Evolutionary conservation across 148 eudicot genomes (phyloP).

Genomic region (Selenicereus undatus): DNA sequence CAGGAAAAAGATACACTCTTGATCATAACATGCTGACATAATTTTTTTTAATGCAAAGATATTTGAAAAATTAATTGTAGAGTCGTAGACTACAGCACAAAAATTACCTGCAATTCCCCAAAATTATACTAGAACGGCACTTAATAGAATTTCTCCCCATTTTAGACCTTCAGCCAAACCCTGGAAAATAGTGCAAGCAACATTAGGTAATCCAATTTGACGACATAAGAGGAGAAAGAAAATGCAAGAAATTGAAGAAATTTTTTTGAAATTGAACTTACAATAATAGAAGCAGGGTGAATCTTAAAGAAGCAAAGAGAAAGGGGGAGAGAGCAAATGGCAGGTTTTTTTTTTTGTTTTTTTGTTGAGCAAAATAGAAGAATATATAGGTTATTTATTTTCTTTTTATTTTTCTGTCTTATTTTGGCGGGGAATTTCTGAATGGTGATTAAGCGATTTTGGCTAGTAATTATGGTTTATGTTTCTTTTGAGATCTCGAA

Average conservation of each 20-base stretch:
- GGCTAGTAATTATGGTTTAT: not conserved
- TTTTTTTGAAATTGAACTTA: not conserved
- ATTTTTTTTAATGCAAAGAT: not conserved
- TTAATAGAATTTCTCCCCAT: not conserved
- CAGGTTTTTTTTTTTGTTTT: too few relatives aligned
- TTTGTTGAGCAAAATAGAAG: not conserved
- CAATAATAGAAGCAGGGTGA: not conserved
- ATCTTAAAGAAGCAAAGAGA: not conserved
- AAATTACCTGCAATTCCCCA: not conserved
- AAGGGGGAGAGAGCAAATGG: slow-evolving; percentile 1
- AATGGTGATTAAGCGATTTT: not conserved
- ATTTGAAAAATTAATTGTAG: not conserved
- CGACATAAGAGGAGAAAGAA: not conserved
- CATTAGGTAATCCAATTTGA: not conserved
- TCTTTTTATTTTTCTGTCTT: not conserved
- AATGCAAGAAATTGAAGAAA: not conserved
- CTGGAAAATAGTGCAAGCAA: not conserved
- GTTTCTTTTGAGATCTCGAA: too few relatives aligned
- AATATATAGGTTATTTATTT: not conserved
- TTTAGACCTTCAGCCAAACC: not conserved
- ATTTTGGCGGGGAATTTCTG: not conserved
- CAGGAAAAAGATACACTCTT: not conserved
- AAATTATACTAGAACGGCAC: not conserved
- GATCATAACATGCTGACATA: not conserved
- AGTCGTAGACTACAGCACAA: not conserved